phyloP scores from a whole-genome alignment of 352 stramenopile species.

The Phytophthora pini region DNA sequence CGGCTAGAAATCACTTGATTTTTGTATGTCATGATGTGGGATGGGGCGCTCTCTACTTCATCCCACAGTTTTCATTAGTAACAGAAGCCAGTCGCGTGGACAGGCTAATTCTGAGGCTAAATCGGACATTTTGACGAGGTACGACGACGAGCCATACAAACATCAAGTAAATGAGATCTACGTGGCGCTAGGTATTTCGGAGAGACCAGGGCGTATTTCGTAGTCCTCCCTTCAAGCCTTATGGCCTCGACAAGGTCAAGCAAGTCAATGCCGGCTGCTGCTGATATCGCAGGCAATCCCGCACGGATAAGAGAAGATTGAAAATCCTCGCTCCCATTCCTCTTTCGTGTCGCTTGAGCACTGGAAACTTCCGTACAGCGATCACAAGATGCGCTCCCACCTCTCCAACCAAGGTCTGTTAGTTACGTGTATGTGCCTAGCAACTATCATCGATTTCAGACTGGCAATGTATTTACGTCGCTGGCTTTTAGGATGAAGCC shows the following conservation, averaged over 20 bases:
- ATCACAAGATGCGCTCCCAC: not conserved
- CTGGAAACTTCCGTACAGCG: not conserved
- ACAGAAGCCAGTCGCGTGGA: constrained; percentile 10
- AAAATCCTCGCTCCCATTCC: not conserved
- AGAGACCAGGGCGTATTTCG: constrained; percentile 4
- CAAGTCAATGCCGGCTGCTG: too few species aligned
- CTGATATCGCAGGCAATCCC: not conserved
- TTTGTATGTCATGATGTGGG: constrained; percentile 9
- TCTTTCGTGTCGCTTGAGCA: not conserved
- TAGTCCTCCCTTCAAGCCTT: constrained; percentile 18
- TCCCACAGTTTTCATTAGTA: constrained; percentile 9
- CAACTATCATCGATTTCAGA: too few species aligned
- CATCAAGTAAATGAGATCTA: constrained; percentile 3
- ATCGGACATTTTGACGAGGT: not conserved
- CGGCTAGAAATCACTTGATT: constrained; percentile 1
- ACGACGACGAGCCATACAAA: not conserved
- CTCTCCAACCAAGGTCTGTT: not conserved
- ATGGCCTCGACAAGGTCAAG: not conserved
- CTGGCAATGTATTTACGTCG: too few species aligned
- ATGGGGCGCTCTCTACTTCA: constrained; percentile 14
- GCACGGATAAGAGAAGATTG: not conserved
- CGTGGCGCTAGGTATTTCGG: not conserved
- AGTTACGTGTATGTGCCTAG: not conserved
- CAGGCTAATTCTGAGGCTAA: not conserved
- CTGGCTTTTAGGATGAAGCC: not conserved